Percentiles rank a stretch among this genome's conserved stretches.
These are phyloP conservation scores for Lachancea sp. DNA, from an alignment of 805 yeast species.

Conservation along the genomic window DNA sequence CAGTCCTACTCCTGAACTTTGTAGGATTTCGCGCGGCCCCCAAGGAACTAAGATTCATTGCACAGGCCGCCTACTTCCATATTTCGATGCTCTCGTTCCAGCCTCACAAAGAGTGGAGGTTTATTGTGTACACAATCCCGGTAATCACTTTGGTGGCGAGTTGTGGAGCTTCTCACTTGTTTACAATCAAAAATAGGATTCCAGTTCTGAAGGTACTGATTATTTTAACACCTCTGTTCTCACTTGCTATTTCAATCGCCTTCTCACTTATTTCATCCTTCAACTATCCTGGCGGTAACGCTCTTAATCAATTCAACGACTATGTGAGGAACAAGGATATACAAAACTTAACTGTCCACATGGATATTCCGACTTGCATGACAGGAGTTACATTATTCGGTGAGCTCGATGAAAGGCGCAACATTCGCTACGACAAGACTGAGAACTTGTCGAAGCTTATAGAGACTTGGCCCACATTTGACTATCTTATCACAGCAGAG, in stretches of 20 bases:
- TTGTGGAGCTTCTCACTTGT: constrained; percentile 43
- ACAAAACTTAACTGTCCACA: constrained; percentile 45
- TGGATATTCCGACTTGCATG: constrained; percentile 80
- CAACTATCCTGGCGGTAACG: constrained; percentile 89
- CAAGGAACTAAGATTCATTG: constrained; percentile 39
- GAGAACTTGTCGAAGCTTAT: constrained; percentile 43
- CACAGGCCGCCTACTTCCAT: constrained; percentile 47
- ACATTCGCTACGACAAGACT: constrained; percentile 63
- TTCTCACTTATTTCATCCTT: constrained; percentile 58
- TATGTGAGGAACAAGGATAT: constrained; percentile 29
- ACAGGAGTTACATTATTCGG: constrained; percentile 78
- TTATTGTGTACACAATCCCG: constrained; percentile 72
- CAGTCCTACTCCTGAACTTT: constrained; percentile 36
- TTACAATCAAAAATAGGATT: constrained; percentile 20
- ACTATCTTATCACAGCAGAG: constrained; percentile 43
- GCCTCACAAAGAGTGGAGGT: constrained; percentile 94
- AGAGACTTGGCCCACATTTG: constrained; percentile 42
- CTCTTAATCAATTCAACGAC: constrained; percentile 49
- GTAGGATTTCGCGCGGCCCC: constrained; percentile 36
- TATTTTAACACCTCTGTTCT: constrained; percentile 31
- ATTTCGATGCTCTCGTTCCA: constrained; percentile 66
- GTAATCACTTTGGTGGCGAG: constrained; percentile 59
- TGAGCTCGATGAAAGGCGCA: constrained; percentile 41
- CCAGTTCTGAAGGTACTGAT: constrained; percentile 27
- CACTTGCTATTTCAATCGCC: constrained; percentile 39